Evolutionary conservation across 140 eudicot species (phyloP), one percentile per base, ranked within the genome.

Genomic region (Bidens hawaiensis): DNA sequence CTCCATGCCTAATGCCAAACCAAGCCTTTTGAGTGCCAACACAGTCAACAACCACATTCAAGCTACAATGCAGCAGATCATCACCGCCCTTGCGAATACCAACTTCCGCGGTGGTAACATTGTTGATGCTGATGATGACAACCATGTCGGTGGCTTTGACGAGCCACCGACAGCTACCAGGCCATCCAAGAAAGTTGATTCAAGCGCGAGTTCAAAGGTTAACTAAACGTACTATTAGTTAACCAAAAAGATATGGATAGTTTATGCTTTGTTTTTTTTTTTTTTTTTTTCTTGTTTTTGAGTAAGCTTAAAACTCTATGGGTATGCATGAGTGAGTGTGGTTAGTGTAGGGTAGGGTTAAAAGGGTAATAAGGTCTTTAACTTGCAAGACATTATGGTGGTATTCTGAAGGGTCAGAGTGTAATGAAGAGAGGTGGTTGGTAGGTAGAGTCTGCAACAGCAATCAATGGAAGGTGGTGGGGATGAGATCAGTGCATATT

Each of bases 11-110:
- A 81, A 64, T 4, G 88, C 96, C 0, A 94, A 88, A 76, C 86
- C 88, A 64, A 94, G 77, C 68, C 95, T 94, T 42, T 77, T 95
- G 0, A 88, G 84, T 34, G 97, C 88, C 75, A 83, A 81, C 3
- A 89, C 95, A 4, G 88, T 88, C 38, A 94, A 83, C 76, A 81
- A 83, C 74, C 97, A 88, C 74, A 65, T 88, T 0, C 76, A 80
- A 79, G 78, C 60, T 64, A 78, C 87, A 2, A 80, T 88, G 28
- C 90, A 88, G 27, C 97, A 94, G 36, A 94, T 94, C 73, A 85
- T 31, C 61, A 63, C 74, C 2, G 84, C 91, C 15, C 94, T 94
- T 6, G 70, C 75, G 8, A 24, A 61, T 24, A 51, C 33, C 47
- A 50, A 36, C 61, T 27, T 40, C 16, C 42, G 22, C 6, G 18